A percentile compares a stretch with the other conserved stretches of the same genome.
These are phyloP conservation scores for Sphagnum magellanicum DNA, from an alignment of 228 moss, liverwort and hornwort species.

Conservation along the genomic window DNA sequence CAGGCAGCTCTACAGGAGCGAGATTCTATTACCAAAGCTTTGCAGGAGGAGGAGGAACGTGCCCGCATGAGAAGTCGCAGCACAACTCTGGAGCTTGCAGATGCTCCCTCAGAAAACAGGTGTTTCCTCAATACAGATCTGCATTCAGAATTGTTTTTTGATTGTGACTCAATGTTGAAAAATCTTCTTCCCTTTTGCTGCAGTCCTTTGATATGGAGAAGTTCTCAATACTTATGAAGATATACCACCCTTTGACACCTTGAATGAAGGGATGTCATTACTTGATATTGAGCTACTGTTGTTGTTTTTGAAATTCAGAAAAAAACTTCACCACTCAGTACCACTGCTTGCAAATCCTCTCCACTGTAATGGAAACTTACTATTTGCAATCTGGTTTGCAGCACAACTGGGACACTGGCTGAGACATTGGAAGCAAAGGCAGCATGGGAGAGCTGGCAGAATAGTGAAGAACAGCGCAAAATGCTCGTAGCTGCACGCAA, in stretches of 20 bases:
- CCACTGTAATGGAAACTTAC: too few species aligned
- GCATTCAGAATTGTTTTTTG: neutral
- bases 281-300: too few species aligned
- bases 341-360: too few species aligned
- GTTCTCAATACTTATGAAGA: too few species aligned
- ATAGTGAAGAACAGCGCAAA: constrained; percentile 63
- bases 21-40: constrained; percentile 49
- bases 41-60: constrained; percentile 88
- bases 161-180: too few species aligned
- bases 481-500: constrained; percentile 40
- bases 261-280: too few species aligned
- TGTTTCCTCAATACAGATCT: neutral
- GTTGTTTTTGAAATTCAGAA: too few species aligned
- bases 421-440: constrained; percentile 82
- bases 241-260: too few species aligned
- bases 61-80: constrained; percentile 46
- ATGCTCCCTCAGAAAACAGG: constrained; percentile 31
- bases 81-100: constrained; percentile 23
- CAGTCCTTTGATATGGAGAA: too few species aligned
- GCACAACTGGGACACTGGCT: constrained; percentile 65
- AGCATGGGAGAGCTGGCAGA: constrained; percentile 66
- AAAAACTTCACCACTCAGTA: too few species aligned
- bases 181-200: too few species aligned
- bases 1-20: constrained; percentile 78
- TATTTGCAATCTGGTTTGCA: constrained; percentile 6